A percentile compares a stretch with the other conserved stretches of the same genome.
phyloP scores from a whole-genome alignment of 2,329 filamentous ascomycete genomes.

The Ophiocordyceps polyrhachis-furcata region DNA sequence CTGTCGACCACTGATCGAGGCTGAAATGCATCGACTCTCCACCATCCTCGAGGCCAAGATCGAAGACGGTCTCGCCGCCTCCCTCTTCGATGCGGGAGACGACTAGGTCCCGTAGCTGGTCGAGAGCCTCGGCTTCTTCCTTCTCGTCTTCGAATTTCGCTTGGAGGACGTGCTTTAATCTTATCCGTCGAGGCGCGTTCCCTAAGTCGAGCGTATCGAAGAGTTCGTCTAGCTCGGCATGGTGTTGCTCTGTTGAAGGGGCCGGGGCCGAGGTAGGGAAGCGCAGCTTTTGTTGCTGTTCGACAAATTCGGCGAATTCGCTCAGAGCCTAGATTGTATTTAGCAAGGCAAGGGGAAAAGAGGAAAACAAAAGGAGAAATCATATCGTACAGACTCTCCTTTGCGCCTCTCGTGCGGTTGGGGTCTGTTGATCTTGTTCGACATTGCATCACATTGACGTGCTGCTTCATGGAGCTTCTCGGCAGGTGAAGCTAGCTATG shows the following conservation, averaged over 20 bases:
- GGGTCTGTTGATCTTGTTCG: slow-evolving; percentile 37
- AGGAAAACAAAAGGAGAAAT: neutral
- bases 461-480: slow-evolving; percentile 9
- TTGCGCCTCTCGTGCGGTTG: slow-evolving; percentile 64
- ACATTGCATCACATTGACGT: slow-evolving; percentile 23
- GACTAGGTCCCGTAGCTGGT: slow-evolving; percentile 33
- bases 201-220: slow-evolving; percentile 71
- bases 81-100: slow-evolving; percentile 59
- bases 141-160: slow-evolving; percentile 38
- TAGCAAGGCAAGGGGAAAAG: neutral
- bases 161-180: slow-evolving; percentile 61
- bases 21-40: slow-evolving; percentile 68
- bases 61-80: slow-evolving; percentile 76
- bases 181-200: slow-evolving; percentile 48
- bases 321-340: slow-evolving; percentile 46
- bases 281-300: slow-evolving; percentile 70
- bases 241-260: slow-evolving; percentile 29
- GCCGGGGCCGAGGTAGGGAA: slow-evolving; percentile 25
- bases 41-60: slow-evolving; percentile 79
- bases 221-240: slow-evolving; percentile 82
- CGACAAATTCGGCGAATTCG: slow-evolving; percentile 95
- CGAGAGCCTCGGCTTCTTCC: slow-evolving; percentile 43
- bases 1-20: slow-evolving; percentile 55
- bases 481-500: neutral
- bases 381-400: slow-evolving; percentile 54